Conservation (phyloP, 768 basidiomycete species). For the Panaeolus cyanescens region DNA sequence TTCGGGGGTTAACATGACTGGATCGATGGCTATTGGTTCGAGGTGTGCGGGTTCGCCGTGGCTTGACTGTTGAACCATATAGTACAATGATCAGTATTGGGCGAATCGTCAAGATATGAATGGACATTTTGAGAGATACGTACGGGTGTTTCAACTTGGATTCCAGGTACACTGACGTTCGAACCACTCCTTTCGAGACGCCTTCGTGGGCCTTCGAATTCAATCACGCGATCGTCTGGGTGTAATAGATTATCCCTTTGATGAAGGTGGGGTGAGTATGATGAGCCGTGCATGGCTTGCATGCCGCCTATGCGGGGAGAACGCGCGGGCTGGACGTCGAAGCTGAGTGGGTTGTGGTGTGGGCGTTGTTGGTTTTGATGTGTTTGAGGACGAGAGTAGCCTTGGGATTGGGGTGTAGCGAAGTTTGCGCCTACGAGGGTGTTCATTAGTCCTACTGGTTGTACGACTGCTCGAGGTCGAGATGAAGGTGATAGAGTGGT, state of each 20-base stretch:
- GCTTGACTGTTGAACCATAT: not conserved
- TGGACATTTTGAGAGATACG: conserved; percentile 12
- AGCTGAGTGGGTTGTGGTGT: not conserved
- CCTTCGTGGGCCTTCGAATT: not conserved
- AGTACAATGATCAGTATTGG: conserved; percentile 29
- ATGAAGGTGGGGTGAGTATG: not conserved
- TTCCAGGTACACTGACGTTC: conserved; percentile 38
- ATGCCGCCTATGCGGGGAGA: not conserved
- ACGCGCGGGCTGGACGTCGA: conserved; percentile 8
- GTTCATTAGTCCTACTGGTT: conserved; percentile 19
- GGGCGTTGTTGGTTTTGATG: not conserved
- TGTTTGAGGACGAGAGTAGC: not conserved
- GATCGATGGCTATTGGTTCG: conserved; percentile 30
- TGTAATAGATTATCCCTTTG: not conserved
- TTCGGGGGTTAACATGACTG: conserved; percentile 46
- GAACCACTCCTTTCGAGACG: conserved; percentile 13
- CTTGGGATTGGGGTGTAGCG: not conserved
- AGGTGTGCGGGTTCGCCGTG: conserved; percentile 36
- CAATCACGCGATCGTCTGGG: not conserved
- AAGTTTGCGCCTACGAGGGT: conserved; percentile 10
- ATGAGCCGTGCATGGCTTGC: not conserved
- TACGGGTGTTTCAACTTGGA: conserved; percentile 50
- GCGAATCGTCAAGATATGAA: not conserved
- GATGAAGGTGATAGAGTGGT: conserved; percentile 15
- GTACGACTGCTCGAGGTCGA: conserved; percentile 31